Base-by-base conservation (phyloP, 1,284 basidiomycete genomes). In the Ganoderma multipileum region DNA sequence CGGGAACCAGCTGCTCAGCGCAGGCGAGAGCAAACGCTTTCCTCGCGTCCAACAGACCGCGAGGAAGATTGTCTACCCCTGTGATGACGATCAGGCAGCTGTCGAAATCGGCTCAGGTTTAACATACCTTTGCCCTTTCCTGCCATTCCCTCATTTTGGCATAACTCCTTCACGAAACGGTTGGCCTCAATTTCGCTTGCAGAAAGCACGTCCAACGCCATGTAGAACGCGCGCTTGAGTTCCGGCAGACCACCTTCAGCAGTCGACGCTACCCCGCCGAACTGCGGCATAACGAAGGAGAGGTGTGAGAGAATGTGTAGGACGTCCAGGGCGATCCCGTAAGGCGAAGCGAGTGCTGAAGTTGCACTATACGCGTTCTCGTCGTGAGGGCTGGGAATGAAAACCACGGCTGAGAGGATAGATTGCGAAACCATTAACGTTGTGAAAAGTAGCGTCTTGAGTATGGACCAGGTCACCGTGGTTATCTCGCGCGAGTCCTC, bases 361-460 rank as follows among this genome's bases (percentile, higher is more conserved):
- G 61, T 68, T 61, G 59, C 70, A 65, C 44, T 64, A 61, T 61
- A 54, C 39, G 64, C 66, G 14, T 62, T 28, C 5, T 52, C n/a
- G 0, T 38, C n/a, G 1, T 66, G 39, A 12, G 76, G 70, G 18
- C 82, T 82, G 16, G 83, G 82, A n/a, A 87, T 75, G 75, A 86
- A 92, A 18, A 89, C 79, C 2, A 86, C 78, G 0, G 85, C 79
- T 3, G 84, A 85, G 26, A 94, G 83, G n/a, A 87, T 80, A 4
- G 88, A 83, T 72, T 92, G 89, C 3, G 87, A 80, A 33, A 93
- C 78, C 89, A 93, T 91, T 62, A 93, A 82, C 2, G 79, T 86
- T 28, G 86, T 86, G 77, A 94, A 94, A 12, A 94, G 81, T 0
- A 91, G 75, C 0, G 89, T 92, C 78, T 93, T 94, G 73, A 93